These are phyloP conservation scores for Pyricularia grisea DNA, from an alignment of 2,329 filamentous ascomycete genomes.

Conservation along the genomic window DNA sequence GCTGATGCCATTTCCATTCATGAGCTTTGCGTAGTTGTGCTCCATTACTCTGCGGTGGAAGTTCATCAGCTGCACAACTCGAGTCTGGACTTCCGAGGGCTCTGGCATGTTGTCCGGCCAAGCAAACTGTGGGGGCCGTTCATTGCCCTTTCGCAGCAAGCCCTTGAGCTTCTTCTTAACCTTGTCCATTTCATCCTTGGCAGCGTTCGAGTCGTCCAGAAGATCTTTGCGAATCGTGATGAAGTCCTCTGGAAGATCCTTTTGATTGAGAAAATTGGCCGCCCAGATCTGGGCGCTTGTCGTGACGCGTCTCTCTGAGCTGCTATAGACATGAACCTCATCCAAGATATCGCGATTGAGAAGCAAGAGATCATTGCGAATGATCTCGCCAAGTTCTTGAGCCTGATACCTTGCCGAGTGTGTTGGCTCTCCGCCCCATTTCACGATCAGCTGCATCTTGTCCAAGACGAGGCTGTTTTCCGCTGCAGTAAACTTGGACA, in stretches of 20 bases:
- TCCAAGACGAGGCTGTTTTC: constrained; percentile 91
- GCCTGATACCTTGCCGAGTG: constrained; percentile 95
- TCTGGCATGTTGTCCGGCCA: constrained; percentile 95
- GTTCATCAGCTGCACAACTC: constrained; percentile 93
- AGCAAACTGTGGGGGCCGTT: constrained; percentile 91
- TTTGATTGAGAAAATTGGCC: constrained; percentile 75
- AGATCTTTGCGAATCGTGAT: constrained; percentile 91
- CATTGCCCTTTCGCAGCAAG: constrained; percentile 81
- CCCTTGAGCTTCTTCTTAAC: constrained; percentile 99
- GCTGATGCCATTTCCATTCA: constrained; percentile 23
- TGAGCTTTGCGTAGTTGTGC: constrained; percentile 78
- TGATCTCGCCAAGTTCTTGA: constrained; percentile 88
- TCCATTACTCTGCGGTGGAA: constrained; percentile 95
- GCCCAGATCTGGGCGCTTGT: constrained; percentile 97
- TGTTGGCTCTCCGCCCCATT: constrained; percentile 97
- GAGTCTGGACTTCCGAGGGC: constrained; percentile 82
- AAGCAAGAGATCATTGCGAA: constrained; percentile 87
- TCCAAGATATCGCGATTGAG: constrained; percentile 89
- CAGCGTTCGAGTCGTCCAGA: constrained; percentile 93
- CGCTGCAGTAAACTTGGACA: constrained; percentile 87
- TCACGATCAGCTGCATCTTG: constrained; percentile 94
- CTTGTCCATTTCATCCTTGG: constrained; percentile 99
- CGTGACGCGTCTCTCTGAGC: constrained; percentile 87
- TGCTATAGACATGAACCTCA: constrained; percentile 91
- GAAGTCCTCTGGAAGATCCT: constrained; percentile 75